phyloP scores from a whole-genome alignment of 2,329 filamentous ascomycete genomes.

The Aspergillus sp. region DNA sequence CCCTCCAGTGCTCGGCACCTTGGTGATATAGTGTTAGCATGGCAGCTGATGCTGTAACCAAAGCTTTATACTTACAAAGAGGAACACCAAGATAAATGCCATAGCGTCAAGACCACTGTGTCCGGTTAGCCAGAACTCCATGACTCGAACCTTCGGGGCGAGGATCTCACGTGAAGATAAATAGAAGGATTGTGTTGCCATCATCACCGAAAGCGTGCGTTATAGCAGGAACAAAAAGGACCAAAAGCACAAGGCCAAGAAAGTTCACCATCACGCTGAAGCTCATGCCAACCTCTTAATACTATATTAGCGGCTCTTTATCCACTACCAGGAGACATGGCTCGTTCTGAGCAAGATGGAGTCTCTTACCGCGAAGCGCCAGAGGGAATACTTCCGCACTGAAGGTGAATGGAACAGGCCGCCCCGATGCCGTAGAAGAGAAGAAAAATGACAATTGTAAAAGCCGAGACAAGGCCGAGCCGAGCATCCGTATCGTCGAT shows the following conservation, averaged over 20 bases:
- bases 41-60: too few species aligned
- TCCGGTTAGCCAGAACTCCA: neutral
- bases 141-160: neutral
- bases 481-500: conserved; percentile 20
- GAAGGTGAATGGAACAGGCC: conserved; percentile 31
- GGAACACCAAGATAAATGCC: neutral
- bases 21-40: too few species aligned
- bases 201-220: conserved; percentile 1
- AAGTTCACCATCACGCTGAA: conserved; percentile 33
- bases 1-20: too few species aligned
- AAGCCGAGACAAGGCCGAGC: conserved; percentile 28
- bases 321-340: neutral
- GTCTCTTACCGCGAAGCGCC: conserved; percentile 24
- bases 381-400: conserved; percentile 31
- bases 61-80: conserved; percentile 43
- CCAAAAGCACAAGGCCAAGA: conserved; percentile 24
- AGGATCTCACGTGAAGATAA: conserved; percentile 19
- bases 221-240: conserved; percentile 27
- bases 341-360: neutral
- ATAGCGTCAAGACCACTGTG: neutral
- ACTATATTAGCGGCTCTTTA: too few species aligned
- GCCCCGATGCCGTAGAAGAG: conserved; percentile 54
- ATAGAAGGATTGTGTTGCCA: conserved; percentile 18
- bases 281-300: conserved; percentile 30
- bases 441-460: conserved; percentile 39